Base-by-base conservation (phyloP, 2,329 filamentous ascomycete genomes). In the Cytospora leucostoma region DNA sequence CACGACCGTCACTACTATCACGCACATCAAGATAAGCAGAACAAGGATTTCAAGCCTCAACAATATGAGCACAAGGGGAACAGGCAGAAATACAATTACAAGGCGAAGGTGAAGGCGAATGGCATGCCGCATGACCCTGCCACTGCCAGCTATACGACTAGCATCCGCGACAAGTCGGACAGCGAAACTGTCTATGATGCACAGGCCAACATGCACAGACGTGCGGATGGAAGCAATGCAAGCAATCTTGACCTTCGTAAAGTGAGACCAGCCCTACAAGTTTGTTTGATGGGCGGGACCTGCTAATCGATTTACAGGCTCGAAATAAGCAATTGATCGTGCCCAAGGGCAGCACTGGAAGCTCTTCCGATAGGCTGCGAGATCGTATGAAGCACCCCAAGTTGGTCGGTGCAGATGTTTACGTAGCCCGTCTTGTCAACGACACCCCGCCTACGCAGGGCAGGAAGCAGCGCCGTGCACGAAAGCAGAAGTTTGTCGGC, bases 361-460 rank as follows among this genome's bases (percentile, higher is more conserved):
- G 49, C 11, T 61, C 58, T 69, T 61, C 58, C 35, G n/a, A 59
- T 32, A 56, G 50, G 6, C 59, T 76, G 15, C 68, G 67, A 27
- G 77, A 78, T 5, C 76, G 79, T 11, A 80, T 74, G 68, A 82
- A 80, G 69, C 72, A 80, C 65, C 74, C 76, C 7, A 76, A 78
- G 44, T 75, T 84, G 0, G 73, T 78, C 35, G 80, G 80, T 10
- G 80, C 81, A 4, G 81, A 84, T 68, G 68, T 84, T 1, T 84
- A 84, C 64, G 81, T 84, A 17, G 76, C 77, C 35, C 74, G 80
- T 44, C 73, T 82, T 0, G 77, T 49, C 33, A 57, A 58, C 13
- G 38, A 55, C 15, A 35, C 38, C 33, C 35, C 40, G 10, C 21
- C 40, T 1, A 19, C 27, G 13, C 10, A 4, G 32, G 12, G 32